A percentile compares a stretch with the other conserved stretches of the same genome.
These are phyloP conservation scores for Hypoxylon lenormandii DNA, from an alignment of 495 filamentous ascomycete species.

Conservation along the genomic window DNA sequence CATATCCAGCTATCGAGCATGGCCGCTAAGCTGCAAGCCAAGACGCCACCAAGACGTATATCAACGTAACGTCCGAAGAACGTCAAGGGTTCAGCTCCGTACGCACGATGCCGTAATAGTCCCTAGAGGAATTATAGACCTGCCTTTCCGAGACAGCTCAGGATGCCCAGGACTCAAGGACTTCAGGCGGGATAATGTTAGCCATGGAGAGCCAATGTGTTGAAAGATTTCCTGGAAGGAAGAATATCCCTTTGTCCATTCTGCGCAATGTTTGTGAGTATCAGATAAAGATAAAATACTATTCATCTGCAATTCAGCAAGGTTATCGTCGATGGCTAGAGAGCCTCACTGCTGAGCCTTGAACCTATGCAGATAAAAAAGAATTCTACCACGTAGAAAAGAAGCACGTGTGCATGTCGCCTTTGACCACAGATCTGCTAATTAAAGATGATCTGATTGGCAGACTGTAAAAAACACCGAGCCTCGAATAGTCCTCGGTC, in stretches of 20 bases:
- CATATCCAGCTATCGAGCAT: not conserved
- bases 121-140: constrained; percentile 14
- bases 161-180: too few species aligned
- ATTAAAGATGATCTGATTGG: constrained; percentile 9
- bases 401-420: constrained; percentile 35
- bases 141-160: constrained; percentile 23
- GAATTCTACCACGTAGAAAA: constrained; percentile 8
- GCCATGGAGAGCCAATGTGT: not conserved
- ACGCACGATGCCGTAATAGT: constrained; percentile 36
- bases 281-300: not conserved
- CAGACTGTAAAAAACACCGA: constrained; percentile 19
- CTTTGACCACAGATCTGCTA: constrained; percentile 22
- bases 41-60: constrained; percentile 22
- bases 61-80: constrained; percentile 11
- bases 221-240: constrained; percentile 9
- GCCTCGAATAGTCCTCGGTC: constrained; percentile 27
- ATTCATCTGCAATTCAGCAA: not conserved
- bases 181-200: constrained; percentile 17
- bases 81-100: constrained; percentile 31
- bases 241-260: not conserved
- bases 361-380: not conserved
- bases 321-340: not conserved
- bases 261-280: too few species aligned
- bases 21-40: constrained; percentile 21
- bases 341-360: not conserved